These are phyloP conservation scores for Lophiotrema nucula DNA, from an alignment of 495 filamentous ascomycete species.

Conservation along the genomic window DNA sequence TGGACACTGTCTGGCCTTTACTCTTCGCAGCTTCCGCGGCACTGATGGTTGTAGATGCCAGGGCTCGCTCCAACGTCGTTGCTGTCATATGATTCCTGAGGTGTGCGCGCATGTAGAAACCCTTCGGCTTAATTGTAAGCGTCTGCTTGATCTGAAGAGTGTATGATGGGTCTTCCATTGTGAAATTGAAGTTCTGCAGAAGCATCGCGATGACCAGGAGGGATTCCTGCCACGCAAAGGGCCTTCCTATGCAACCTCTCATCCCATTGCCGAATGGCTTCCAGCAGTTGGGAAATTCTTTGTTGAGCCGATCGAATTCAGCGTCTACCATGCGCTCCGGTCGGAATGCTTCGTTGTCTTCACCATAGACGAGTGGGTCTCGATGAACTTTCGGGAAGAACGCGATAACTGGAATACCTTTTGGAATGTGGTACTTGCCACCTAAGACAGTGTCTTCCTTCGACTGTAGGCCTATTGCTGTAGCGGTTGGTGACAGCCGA, in stretches of 20 bases:
- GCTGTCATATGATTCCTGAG: slow-evolving; percentile 41
- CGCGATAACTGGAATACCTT: slow-evolving; percentile 59
- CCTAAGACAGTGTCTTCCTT: slow-evolving; percentile 56
- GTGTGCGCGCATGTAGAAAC: slow-evolving; percentile 21
- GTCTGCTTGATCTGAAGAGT: slow-evolving; percentile 1
- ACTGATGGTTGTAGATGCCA: slow-evolving; percentile 41
- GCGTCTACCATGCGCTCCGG: slow-evolving; percentile 19
- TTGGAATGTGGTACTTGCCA: slow-evolving; percentile 62
- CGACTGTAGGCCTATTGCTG: slow-evolving; percentile 51
- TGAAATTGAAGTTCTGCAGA: slow-evolving; percentile 20
- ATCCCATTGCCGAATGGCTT: slow-evolving; percentile 22
- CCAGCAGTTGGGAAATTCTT: slow-evolving; percentile 42
- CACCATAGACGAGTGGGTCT: slow-evolving; percentile 22
- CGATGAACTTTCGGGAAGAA: slow-evolving; percentile 48
- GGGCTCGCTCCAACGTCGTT: slow-evolving; percentile 54
- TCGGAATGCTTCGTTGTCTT: slow-evolving; percentile 17
- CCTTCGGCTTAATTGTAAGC: slow-evolving; percentile 21
- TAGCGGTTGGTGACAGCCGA: slow-evolving; percentile 63
- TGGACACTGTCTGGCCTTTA: slow-evolving; percentile 26
- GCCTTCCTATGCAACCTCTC: slow-evolving; percentile 20
- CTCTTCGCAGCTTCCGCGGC: slow-evolving; percentile 23
- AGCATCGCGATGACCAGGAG: slow-evolving; percentile 8
- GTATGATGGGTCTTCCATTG: slow-evolving; percentile 23
- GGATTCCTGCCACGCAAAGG: slow-evolving; percentile 16
- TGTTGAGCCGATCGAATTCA: slow-evolving; percentile 25